A percentile compares a stretch with the other conserved stretches of the same genome.
Conservation (phyloP, 1,284 basidiomycete genomes). For the Marasmius tenuissimus region DNA sequence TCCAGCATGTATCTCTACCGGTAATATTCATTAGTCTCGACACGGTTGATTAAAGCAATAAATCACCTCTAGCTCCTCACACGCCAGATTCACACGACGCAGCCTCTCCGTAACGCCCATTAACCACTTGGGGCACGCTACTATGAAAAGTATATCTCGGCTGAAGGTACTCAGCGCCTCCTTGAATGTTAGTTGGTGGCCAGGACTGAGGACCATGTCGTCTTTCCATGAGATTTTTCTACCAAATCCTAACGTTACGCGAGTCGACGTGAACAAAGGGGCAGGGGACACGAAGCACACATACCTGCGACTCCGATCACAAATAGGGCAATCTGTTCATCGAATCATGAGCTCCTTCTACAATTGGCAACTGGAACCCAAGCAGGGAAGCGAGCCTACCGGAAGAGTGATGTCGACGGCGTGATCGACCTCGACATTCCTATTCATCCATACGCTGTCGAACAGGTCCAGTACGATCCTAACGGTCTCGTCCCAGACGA, state of each 20-base stretch:
- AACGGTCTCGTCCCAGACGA: background rate
- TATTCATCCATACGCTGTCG: background rate
- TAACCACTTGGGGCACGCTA: slow-evolving; percentile 46
- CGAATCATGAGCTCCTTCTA: too few species aligned
- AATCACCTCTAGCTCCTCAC: slow-evolving; percentile 52
- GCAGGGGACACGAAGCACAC: background rate
- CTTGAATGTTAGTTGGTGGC: slow-evolving; percentile 57
- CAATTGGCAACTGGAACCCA: background rate
- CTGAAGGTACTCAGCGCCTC: slow-evolving; percentile 51
- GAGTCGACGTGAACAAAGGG: background rate
- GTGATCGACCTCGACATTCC: background rate
- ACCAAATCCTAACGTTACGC: slow-evolving; percentile 47
- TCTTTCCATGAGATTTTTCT: slow-evolving; percentile 50
- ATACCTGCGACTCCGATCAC: slow-evolving; percentile 55
- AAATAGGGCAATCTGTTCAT: slow-evolving; percentile 60
- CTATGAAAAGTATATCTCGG: slow-evolving; percentile 39
- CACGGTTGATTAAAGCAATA: too few species aligned
- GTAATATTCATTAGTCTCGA: too few species aligned
- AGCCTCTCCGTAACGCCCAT: slow-evolving; percentile 39
- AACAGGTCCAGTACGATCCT: background rate
- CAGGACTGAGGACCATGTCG: slow-evolving; percentile 36
- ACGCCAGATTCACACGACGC: slow-evolving; percentile 39
- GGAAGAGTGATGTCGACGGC: background rate
- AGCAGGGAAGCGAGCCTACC: background rate
- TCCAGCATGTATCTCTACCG: background rate